Percentiles rank a stretch among this genome's conserved stretches.
phyloP scores from a whole-genome alignment of 306 rosid genomes.

The Quercus agrifolia region DNA sequence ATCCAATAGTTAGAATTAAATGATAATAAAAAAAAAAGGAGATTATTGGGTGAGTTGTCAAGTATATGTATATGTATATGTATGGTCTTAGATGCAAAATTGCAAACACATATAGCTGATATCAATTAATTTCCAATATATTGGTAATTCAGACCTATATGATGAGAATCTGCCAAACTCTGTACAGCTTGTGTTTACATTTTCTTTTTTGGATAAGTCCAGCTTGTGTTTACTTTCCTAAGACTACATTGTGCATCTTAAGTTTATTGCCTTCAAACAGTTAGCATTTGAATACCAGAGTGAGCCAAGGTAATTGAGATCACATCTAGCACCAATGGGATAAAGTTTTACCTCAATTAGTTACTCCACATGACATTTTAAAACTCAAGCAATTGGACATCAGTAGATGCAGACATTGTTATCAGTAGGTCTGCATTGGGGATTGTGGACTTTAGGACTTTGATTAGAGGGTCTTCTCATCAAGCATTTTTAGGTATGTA shows the following conservation, averaged over 20 bases:
- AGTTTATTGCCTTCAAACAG: background rate
- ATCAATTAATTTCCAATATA: background rate
- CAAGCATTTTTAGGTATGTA: background rate
- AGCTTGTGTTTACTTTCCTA: background rate
- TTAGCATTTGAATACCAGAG: background rate
- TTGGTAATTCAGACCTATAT: background rate
- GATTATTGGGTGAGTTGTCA: background rate
- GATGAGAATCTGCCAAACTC: too few relatives aligned
- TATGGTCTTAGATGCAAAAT: background rate
- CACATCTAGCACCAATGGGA: background rate
- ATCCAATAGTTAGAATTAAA: background rate
- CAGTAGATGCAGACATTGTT: background rate
- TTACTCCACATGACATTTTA: background rate
- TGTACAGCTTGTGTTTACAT: too few relatives aligned
- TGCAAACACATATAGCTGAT: background rate
- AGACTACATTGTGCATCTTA: background rate
- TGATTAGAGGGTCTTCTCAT: background rate
- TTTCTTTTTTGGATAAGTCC: background rate
- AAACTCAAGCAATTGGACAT: background rate
- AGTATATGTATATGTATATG: background rate
- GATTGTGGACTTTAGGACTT: background rate
- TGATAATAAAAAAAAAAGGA: background rate
- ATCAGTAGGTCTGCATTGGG: background rate
- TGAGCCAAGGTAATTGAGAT: background rate
- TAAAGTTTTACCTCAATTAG: background rate